Percentiles rank a stretch among this genome's conserved stretches.
phyloP scores from a whole-genome alignment of 148 eudicot species.

The Nepenthes gracilis region DNA sequence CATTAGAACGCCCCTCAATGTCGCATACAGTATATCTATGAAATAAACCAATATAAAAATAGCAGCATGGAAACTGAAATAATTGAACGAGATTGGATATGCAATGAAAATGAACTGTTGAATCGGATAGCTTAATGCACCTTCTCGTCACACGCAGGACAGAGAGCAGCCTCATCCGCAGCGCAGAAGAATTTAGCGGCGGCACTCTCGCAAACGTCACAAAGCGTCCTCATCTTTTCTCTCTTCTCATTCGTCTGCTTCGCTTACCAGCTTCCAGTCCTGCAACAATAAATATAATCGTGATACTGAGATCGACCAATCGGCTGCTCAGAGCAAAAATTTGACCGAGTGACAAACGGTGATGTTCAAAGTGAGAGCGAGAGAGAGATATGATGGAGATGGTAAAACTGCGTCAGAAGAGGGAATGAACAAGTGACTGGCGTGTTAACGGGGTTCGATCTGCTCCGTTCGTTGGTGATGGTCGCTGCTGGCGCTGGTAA shows the following conservation, averaged over 20 bases:
- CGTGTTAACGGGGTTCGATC: no score
- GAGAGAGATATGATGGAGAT: no score
- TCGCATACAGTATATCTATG: no score
- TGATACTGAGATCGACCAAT: no score
- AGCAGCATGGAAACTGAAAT: background rate
- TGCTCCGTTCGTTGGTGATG: no score
- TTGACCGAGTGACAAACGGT: no score
- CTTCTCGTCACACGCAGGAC: constrained; percentile 89
- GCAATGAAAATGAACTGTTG: background rate
- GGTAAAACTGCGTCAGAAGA: no score
- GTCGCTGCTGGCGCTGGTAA: no score
- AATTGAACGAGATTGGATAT: background rate
- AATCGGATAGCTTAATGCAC: constrained; percentile 16
- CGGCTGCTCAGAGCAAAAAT: no score
- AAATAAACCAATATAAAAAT: background rate
- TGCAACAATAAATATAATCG: background rate
- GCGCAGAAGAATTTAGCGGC: constrained; percentile 90
- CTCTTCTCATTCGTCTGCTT: background rate
- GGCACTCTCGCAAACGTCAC: constrained; percentile 91
- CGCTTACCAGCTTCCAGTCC: background rate
- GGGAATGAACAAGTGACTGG: no score
- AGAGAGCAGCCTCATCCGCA: constrained; percentile 97
- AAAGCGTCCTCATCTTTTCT: constrained; percentile 63
- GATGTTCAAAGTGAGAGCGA: no score
- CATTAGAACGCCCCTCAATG: no score